Conservation (phyloP, 2,329 filamentous ascomycete species). For the Pseudocercospora cruenta region DNA sequence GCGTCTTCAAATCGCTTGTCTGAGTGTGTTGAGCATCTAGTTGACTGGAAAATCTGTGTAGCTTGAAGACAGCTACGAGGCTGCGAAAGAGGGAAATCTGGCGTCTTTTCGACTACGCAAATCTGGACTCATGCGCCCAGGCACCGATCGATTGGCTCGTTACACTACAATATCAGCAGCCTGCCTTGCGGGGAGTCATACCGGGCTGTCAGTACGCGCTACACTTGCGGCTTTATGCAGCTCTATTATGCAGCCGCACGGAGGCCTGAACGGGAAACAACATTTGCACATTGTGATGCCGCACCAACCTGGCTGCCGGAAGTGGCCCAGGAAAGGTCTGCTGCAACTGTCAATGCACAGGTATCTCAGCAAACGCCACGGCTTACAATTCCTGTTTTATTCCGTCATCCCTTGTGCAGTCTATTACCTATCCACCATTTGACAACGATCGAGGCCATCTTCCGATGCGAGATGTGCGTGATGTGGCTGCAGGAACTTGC, state of each 20-base stretch:
- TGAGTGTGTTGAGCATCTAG: no score
- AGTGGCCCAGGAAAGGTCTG: not conserved
- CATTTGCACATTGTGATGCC: not conserved
- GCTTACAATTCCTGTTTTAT: conserved; percentile 10
- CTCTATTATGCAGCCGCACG: not conserved
- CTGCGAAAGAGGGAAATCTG: no score
- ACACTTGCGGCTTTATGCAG: not conserved
- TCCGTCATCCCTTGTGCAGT: conserved; percentile 19
- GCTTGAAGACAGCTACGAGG: no score
- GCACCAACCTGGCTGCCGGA: not conserved
- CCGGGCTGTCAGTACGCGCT: not conserved
- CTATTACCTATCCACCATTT: not conserved
- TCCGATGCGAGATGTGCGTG: not conserved
- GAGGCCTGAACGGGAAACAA: not conserved
- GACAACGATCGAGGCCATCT: not conserved
- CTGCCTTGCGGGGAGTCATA: not conserved
- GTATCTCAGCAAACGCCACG: conserved; percentile 18
- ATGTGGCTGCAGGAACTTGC: conserved; percentile 7
- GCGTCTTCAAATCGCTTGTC: no score
- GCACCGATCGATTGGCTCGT: not conserved
- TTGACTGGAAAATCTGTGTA: no score
- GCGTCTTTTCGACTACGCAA: no score
- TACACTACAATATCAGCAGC: not conserved
- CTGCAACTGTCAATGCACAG: not conserved
- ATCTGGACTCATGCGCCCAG: no score